Evolutionary conservation across 176 grass and related monocot genomes (phyloP).

Genomic region (Eleusine coracana): DNA sequence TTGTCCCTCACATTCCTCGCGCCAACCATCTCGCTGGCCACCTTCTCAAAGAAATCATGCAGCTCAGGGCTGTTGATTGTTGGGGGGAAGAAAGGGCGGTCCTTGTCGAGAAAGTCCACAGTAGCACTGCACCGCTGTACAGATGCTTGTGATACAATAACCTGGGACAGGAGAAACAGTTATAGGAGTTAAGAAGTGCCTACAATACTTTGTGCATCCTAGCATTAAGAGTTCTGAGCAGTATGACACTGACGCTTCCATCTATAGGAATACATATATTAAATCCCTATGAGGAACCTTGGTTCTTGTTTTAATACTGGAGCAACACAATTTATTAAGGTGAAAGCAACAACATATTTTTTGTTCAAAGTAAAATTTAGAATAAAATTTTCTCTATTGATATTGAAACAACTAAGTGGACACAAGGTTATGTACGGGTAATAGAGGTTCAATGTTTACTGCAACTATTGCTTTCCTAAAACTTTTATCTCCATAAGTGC

Average conservation of each 20-base stretch:
- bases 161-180: slow-evolving; percentile 47
- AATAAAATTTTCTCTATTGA: neutral
- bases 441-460: neutral
- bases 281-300: neutral
- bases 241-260: neutral
- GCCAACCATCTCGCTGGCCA: slow-evolving; percentile 62
- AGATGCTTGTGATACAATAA: slow-evolving; percentile 88
- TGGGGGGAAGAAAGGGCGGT: slow-evolving; percentile 65
- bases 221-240: neutral
- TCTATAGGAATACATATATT: neutral
- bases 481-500: neutral
- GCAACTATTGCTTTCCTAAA: neutral
- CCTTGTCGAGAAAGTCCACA: slow-evolving; percentile 60
- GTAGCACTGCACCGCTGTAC: slow-evolving; percentile 85
- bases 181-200: neutral
- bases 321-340: neutral
- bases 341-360: slow-evolving; percentile 4
- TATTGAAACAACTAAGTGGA: neutral
- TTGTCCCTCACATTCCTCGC: slow-evolving; percentile 62
- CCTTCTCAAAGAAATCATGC: slow-evolving; percentile 66
- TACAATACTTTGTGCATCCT: neutral
- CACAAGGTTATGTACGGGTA: neutral
- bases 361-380: slow-evolving; percentile 1
- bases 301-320: neutral
- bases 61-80: slow-evolving; percentile 67